These are phyloP conservation scores for Lactifluus piperatus DNA, from an alignment of 768 basidiomycete species.

Conservation along the genomic window DNA sequence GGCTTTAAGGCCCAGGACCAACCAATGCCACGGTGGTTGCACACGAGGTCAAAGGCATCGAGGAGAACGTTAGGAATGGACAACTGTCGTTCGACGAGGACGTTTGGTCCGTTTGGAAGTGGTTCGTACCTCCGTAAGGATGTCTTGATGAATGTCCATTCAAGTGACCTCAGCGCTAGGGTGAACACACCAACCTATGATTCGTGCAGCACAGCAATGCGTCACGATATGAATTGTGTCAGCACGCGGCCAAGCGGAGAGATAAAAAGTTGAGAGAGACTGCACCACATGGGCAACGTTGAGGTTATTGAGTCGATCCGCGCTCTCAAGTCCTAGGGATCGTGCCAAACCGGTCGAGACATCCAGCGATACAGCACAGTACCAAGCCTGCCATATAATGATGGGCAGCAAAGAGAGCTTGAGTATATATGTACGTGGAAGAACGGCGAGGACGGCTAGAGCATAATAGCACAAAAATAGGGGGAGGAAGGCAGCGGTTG, in stretches of 20 bases:
- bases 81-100: background rate
- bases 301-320: background rate
- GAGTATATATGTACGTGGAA: conserved; percentile 2
- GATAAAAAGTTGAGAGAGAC: background rate
- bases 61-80: background rate
- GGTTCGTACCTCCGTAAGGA: conserved; percentile 2
- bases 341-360: background rate
- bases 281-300: conserved; percentile 11
- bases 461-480: background rate
- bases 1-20: conserved; percentile 17
- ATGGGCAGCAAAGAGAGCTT: conserved; percentile 2
- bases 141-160: conserved; percentile 7
- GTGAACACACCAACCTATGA: background rate
- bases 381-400: conserved; percentile 2
- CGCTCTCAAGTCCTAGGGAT: background rate
- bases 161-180: background rate
- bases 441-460: conserved; percentile 2
- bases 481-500: background rate
- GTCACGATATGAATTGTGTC: no score
- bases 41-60: conserved; percentile 10
- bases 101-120: background rate
- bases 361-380: background rate
- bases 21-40: conserved; percentile 13
- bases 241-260: background rate
- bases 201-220: no score